Evolutionary conservation across 1,139 yeast genomes (phyloP), one percentile per base, ranked within the genome.

Genomic region (Yamadazyma mexicana): DNA sequence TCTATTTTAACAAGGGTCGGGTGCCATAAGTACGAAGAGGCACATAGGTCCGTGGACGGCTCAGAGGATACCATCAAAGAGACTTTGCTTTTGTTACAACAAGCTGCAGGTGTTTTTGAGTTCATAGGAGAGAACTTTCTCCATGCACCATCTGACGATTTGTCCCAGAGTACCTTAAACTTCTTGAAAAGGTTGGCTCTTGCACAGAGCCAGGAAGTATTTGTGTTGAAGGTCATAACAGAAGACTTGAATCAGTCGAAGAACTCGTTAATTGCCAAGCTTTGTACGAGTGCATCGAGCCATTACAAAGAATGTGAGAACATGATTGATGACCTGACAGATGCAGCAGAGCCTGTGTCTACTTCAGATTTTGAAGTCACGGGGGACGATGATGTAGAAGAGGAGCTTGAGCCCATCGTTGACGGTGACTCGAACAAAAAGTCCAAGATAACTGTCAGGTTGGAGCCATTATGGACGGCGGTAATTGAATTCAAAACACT

Each of bases 201-300:
- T 43, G 94, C 95, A 0, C 96, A 92, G 58, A 87, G 94, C 2
- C 97, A 89, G 57, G 97, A 92, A 51, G 75, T 86, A 9, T 89
- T 91, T 56, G 65, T 84, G 4, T 63, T 83, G 53, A 84, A 80
- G 49, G 76, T 83, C 22, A 62, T 88, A 31, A 73, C 72, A 35
- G 70, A 68, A 6, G 77, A 72, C 47, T 50, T 66, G 38, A 68
- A 67, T 24, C 77, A 69, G 47, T 61, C 64, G 36, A 82, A 81
- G 52, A 81, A 83, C 33, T 77, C 92, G 0, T 69, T 91, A 57
- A 75, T 85, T 24, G 73, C 96, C 10, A 88, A 81, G 58, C 70
- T 92, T 40, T 81, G 95, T 18, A 66, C 76, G 40, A 74, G 88
- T 3, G 70, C 92, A 1, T 65, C 83, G 5, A 61, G 64, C 4